Evolutionary conservation across 305 asterid species (phyloP), one percentile per base, ranked within the genome.

Genomic region (Rubia peregrina): DNA sequence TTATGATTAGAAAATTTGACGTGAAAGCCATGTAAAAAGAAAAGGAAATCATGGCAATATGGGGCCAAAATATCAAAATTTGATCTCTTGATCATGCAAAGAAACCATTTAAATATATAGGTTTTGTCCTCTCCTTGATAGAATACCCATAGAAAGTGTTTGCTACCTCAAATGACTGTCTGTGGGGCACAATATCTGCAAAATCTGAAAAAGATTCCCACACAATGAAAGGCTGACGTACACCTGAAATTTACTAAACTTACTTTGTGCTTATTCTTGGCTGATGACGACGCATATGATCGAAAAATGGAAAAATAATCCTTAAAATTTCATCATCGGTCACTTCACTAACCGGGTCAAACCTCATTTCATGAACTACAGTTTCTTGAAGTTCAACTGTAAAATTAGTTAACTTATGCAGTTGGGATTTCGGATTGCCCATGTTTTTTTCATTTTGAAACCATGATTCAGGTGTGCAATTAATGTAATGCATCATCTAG

Each of bases 181-280:
- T 41, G 81, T 68, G 81, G 81, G 79, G 77, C 79, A 74, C 60
- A 71, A 68, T 71, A 77, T 77, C 79, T 61, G 53, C 65, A 80
- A 67, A 80, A 80, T 76, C 83, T 68, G 57, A 67, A 80, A 24
- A 77, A 80, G 79, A 74, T 71, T 71, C 73, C 36, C 30, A 76
- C 61, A 57, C 69, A 75, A 66, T 62, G 59, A 67, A 70, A 79
- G 74, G 73, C 71, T 65, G 78, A 73, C 77, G 61, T 70, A 66
- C 64, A 60, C 68, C 56, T 61, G 41, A 70, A 42, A 69, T 40
- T 63, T 62, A 70, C 69, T 59, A 33, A 42, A 48, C 9, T 13
- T 51, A 30, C 65, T 42, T n/a, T 59, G 41, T 33, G 22, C 17
- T 24, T 4, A 43, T 72, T 38, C 63, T 21, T 10, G 10, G 36